Evolutionary conservation across 225 moss, liverwort and hornwort species (phyloP), one percentile per base, ranked within the genome.

Genomic region (Thuidium tamariscinum): DNA sequence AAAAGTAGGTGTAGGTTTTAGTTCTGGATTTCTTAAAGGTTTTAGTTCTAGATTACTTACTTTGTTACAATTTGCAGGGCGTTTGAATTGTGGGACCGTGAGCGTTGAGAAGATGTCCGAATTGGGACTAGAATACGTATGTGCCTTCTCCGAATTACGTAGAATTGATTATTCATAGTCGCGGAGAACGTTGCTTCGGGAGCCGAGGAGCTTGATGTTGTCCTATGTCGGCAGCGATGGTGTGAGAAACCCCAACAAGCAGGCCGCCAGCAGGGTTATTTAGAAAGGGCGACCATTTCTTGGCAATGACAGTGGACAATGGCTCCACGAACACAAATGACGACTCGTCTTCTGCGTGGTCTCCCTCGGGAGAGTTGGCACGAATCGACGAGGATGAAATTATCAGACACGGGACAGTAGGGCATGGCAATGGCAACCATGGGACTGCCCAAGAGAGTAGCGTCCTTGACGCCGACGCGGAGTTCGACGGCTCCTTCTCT

Each of bases 331-430:
- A 84, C 75, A 83, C 76, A 46, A 81, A 74, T 36, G 56, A 84
- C 46, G 86, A 79, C 26, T 13, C 74, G 54, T 29, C 36, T 54
- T 54, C 39, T 67, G 57, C 68, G 15, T 79, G 89, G 90, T 19
- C 51, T 76, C 83, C 29, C 27, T 85, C 82, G 27, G 59, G 79
- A 44, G 91, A 88, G 63, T 74, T 86, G 85, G 87, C 54, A 51
- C 84, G 88, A 36, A 88, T 84, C 14, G 59, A 79, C 37, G 92
- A 93, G 84, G 84, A 84, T 37, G 91, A 91, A 76, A 87, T 85
- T 46, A 72, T 68, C 26, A 49, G 86, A 74, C 36, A 59, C 44
- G 79, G 74, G 82, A 27, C 20, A 49, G 39, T 67, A 73, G 84
- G 68, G 78, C 84, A 86, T 67, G 68, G 88, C 55, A 81, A 63